Conservation (phyloP, 305 asterid species). For the Fraxinus platypoda region DNA sequence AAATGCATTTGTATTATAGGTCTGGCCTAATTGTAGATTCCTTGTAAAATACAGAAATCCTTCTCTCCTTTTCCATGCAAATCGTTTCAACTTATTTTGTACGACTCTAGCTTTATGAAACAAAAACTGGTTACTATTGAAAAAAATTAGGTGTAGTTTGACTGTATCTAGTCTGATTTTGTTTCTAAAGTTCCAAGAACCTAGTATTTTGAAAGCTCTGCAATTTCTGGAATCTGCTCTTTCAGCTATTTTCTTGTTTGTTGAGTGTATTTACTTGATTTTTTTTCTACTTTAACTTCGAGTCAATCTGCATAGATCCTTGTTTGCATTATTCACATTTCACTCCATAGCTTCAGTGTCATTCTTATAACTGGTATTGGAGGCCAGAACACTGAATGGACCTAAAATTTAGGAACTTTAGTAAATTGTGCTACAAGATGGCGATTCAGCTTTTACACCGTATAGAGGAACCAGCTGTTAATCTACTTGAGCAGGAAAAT, state of each 20-base stretch:
- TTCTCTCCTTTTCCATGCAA: background rate
- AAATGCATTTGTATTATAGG: background rate
- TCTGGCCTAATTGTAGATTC: background rate
- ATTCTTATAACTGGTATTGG: background rate
- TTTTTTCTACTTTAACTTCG: background rate
- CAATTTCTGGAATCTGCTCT: background rate
- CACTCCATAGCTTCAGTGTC: background rate
- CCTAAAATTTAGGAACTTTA: background rate
- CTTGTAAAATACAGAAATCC: background rate
- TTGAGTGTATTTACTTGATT: background rate
- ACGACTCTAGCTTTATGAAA: background rate
- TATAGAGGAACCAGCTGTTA: background rate
- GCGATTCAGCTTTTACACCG: background rate
- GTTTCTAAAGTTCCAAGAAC: background rate
- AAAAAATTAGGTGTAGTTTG: background rate
- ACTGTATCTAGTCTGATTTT: background rate
- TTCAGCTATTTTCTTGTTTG: background rate
- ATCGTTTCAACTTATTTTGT: background rate
- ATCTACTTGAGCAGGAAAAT: background rate
- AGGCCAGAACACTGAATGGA: background rate
- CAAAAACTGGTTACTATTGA: background rate
- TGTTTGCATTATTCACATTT: background rate
- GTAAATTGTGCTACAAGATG: background rate
- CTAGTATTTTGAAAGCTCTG: background rate
- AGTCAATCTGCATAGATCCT: background rate